Conservation (phyloP, 2,329 filamentous ascomycete genomes). For the Botrytis pseudocinerea region DNA sequence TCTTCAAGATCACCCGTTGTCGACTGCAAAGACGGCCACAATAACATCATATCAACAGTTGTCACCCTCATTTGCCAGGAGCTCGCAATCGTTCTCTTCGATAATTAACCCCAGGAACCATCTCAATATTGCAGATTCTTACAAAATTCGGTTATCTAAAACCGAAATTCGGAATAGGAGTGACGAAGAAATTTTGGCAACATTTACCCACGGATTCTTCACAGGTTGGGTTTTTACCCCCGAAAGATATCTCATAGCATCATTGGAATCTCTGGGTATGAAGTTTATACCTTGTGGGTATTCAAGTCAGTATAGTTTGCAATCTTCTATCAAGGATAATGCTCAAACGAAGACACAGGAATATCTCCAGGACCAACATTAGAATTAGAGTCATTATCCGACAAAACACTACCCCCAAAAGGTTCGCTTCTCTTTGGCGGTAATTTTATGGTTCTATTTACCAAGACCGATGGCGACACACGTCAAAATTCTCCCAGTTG, state of each 20-base stretch:
- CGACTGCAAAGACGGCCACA: not conserved
- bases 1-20: constrained; percentile 1
- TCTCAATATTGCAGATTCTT: not conserved
- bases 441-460: constrained; percentile 28
- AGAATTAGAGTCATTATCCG: constrained; percentile 7
- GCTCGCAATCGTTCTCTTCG: not conserved
- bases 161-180: constrained; percentile 1
- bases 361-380: constrained; percentile 12
- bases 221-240: constrained; percentile 28
- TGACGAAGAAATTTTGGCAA: constrained; percentile 22
- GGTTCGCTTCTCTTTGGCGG: constrained; percentile 25
- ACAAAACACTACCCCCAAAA: constrained; percentile 18
- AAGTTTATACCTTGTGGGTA: constrained; percentile 23
- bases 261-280: constrained; percentile 15
- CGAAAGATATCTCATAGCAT: constrained; percentile 23
- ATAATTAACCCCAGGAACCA: constrained; percentile 6
- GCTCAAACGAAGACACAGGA: not conserved
- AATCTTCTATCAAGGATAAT: not conserved
- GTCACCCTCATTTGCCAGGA: not conserved
- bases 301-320: constrained; percentile 19
- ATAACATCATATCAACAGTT: not conserved
- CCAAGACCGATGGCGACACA: not conserved
- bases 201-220: constrained; percentile 30
- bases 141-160: not conserved
- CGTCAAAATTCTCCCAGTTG: constrained; percentile 18